Evolutionary conservation across 2,329 filamentous ascomycete genomes (phyloP).

Genomic region (Stenocarpella maydis): DNA sequence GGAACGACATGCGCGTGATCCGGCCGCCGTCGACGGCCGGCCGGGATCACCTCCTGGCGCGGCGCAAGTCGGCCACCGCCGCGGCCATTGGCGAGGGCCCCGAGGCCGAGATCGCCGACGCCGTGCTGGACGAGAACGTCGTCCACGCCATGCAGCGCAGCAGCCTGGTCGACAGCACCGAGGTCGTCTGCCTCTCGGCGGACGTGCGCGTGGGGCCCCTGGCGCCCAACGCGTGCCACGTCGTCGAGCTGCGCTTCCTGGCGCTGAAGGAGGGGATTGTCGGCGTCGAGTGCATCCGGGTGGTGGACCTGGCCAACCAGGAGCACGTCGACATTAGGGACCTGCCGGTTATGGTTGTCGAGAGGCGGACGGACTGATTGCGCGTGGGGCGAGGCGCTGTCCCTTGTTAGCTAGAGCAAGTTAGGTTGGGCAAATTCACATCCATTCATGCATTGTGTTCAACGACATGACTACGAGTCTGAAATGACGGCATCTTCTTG

Average conservation of each 20-base stretch:
- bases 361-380: constrained; percentile 38
- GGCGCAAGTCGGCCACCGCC: constrained; percentile 41
- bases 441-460: too few relatives aligned
- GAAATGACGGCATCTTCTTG: not conserved
- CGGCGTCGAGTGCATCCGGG: constrained; percentile 74
- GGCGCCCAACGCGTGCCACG: constrained; percentile 76
- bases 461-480: not conserved
- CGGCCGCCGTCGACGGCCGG: constrained; percentile 64
- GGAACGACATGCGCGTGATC: constrained; percentile 61
- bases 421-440: not conserved
- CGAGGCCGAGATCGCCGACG: constrained; percentile 60
- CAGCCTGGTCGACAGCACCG: constrained; percentile 68
- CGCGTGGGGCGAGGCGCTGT: not conserved
- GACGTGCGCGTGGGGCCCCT: constrained; percentile 79
- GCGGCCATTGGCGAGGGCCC: constrained; percentile 32
- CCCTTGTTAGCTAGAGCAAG: not conserved
- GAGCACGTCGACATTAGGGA: constrained; percentile 82
- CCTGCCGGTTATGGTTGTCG: constrained; percentile 72
- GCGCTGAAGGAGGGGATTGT: constrained; percentile 73
- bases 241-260: constrained; percentile 76
- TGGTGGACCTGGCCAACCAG: constrained; percentile 76
- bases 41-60: constrained; percentile 43
- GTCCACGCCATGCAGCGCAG: constrained; percentile 76
- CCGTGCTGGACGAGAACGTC: constrained; percentile 75
- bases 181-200: constrained; percentile 78